Evolutionary conservation across 345 rosid species (phyloP).

Genomic region (Angophora floribunda): DNA sequence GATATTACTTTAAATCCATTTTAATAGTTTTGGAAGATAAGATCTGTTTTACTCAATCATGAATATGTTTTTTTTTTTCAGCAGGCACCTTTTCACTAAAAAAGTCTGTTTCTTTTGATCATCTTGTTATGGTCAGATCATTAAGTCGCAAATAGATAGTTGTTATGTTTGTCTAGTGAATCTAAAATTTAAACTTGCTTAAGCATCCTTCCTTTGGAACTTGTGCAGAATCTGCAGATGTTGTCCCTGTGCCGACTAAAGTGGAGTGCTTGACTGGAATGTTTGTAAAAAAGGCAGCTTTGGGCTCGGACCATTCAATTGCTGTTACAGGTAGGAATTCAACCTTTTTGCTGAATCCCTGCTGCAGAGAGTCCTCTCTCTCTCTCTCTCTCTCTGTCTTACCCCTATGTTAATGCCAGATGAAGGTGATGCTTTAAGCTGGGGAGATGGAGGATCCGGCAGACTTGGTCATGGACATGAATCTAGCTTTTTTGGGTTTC

Average conservation of each 20-base stretch:
- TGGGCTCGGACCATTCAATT: constrained; percentile 87
- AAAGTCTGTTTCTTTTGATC: neutral
- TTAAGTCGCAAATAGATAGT: neutral
- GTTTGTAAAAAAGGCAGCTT: constrained; percentile 47
- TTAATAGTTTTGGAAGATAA: neutral
- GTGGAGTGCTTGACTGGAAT: constrained; percentile 70
- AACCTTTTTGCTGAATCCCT: neutral
- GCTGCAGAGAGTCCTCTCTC: neutral
- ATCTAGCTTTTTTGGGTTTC: constrained; percentile 56
- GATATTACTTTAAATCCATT: neutral
- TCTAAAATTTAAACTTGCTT: neutral
- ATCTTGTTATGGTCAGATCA: neutral
- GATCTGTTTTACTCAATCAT: neutral
- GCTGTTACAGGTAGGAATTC: constrained; percentile 36
- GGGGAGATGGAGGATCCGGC: constrained; percentile 88
- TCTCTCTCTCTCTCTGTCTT: neutral
- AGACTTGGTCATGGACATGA: constrained; percentile 89
- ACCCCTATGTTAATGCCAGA: constrained; percentile 20
- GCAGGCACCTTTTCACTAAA: neutral
- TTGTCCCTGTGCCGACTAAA: constrained; percentile 53
- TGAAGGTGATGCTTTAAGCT: constrained; percentile 74
- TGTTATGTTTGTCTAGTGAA: neutral
- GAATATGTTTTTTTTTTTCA: neutral
- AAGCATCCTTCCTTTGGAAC: neutral
- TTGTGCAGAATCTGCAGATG: constrained; percentile 50